phyloP scores from a whole-genome alignment of 2,329 filamentous ascomycete genomes.

The Chrysoporthe austroafricana region DNA sequence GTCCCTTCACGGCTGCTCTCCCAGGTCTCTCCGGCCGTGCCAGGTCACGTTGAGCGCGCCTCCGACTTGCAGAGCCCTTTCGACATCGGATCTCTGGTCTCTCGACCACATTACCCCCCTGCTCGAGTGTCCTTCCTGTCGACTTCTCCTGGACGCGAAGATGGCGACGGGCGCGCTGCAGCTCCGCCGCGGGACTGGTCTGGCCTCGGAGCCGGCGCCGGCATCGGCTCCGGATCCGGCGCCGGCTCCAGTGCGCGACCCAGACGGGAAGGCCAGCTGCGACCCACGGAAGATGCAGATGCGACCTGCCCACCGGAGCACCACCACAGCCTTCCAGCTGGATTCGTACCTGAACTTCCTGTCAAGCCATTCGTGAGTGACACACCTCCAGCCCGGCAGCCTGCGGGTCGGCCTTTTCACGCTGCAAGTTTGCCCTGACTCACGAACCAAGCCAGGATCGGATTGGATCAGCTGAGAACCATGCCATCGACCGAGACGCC shows the following conservation, averaged over 20 bases:
- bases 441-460: neutral
- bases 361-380: conserved; percentile 6
- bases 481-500: conserved; percentile 16
- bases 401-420: neutral
- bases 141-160: neutral
- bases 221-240: neutral
- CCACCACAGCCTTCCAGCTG: conserved; percentile 1
- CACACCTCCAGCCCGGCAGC: neutral
- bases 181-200: neutral
- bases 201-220: neutral
- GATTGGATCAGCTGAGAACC: neutral
- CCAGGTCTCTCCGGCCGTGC: too few species aligned
- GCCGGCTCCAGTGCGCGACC: neutral
- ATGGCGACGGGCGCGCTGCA: neutral
- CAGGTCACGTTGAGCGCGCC: neutral
- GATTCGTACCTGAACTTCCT: conserved; percentile 10
- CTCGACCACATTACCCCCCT: neutral
- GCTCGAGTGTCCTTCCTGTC: neutral
- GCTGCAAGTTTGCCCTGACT: neutral
- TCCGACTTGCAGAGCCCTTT: neutral
- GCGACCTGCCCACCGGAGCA: neutral
- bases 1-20: too few species aligned
- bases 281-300: neutral
- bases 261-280: neutral
- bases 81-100: neutral